Conservation (phyloP, 257 asterid species). For the Nicotiana obtusifolia region DNA sequence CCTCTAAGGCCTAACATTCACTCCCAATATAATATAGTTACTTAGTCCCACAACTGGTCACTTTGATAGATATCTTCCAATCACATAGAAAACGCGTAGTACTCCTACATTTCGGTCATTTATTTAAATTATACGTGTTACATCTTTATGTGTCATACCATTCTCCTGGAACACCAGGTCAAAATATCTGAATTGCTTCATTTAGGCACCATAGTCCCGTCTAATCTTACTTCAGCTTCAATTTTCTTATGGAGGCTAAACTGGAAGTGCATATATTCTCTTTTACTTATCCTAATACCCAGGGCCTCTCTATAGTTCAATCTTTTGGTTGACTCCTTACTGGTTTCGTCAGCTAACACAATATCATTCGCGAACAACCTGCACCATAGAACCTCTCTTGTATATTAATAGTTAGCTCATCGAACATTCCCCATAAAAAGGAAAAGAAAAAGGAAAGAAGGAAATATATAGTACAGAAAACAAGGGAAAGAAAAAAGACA, state of each 20-base stretch:
- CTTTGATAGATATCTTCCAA: neutral
- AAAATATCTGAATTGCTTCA: neutral
- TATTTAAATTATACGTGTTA: too few relatives aligned
- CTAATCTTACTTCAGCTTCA: neutral
- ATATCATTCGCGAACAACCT: neutral
- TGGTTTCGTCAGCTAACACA: neutral
- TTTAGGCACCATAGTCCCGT: neutral
- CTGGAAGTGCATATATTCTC: neutral
- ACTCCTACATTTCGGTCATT: too few relatives aligned
- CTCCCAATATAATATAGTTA: neutral
- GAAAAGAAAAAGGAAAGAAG: neutral
- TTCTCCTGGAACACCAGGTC: neutral
- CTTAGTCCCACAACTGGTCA: neutral
- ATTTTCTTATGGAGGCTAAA: neutral
- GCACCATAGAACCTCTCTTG: neutral
- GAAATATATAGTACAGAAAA: neutral
- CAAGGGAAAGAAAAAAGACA: neutral
- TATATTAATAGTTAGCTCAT: neutral
- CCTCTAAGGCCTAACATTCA: too few relatives aligned
- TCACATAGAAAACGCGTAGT: neutral
- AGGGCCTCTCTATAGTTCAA: neutral
- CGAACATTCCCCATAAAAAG: neutral
- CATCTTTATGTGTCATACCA: neutral
- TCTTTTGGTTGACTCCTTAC: neutral
- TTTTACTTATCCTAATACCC: neutral